Conservation (phyloP, 768 basidiomycete genomes). For the Pisolithus microcarpus region DNA sequence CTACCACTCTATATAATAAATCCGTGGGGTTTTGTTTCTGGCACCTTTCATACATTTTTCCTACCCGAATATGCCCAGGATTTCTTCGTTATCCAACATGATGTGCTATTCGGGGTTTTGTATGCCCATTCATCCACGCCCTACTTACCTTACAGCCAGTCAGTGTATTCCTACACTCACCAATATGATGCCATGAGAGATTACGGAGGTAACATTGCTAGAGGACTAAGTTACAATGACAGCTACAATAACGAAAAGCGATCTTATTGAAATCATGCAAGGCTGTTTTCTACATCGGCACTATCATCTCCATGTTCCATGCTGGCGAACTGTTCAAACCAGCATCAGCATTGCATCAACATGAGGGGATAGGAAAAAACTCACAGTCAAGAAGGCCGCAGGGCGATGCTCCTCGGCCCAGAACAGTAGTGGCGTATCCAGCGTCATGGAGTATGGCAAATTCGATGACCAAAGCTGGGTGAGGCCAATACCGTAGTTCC, state of each 20-base stretch:
- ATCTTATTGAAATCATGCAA: constrained; percentile 51
- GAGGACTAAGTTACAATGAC: constrained; percentile 13
- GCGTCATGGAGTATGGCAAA: constrained; percentile 71
- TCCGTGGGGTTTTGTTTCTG: constrained; percentile 10
- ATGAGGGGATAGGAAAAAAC: constrained; percentile 21
- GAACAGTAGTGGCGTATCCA: constrained; percentile 92
- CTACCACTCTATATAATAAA: neutral
- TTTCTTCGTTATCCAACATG: neutral
- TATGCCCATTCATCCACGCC: neutral
- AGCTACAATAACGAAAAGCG: constrained; percentile 3
- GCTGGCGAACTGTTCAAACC: constrained; percentile 64
- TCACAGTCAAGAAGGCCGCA: constrained; percentile 84
- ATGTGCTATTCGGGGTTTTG: too few relatives aligned
- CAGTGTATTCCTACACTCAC: constrained; percentile 1
- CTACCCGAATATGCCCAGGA: neutral
- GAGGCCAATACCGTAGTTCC: constrained; percentile 95
- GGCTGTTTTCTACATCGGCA: constrained; percentile 92
- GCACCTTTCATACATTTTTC: neutral
- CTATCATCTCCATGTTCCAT: constrained; percentile 88
- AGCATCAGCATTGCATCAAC: neutral
- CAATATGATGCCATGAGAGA: neutral
- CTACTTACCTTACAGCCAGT: neutral
- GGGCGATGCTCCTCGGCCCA: constrained; percentile 96
- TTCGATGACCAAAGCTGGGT: constrained; percentile 87
- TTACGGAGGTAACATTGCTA: constrained; percentile 3